Evolutionary conservation across 371 early-diverging fungal genomes (phyloP).

Genomic region (Haplosporangium sp.): DNA sequence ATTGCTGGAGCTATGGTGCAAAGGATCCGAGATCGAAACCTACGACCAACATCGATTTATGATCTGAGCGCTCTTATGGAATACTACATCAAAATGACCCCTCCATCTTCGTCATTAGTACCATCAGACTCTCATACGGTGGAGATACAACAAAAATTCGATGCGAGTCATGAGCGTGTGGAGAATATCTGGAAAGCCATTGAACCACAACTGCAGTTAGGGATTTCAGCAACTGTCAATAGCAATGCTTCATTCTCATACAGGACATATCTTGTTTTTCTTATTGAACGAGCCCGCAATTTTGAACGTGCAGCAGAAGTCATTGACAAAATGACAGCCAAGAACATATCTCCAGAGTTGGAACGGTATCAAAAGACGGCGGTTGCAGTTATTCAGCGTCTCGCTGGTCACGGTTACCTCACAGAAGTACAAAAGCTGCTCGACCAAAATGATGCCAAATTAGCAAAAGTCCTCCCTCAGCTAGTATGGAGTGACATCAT

Average conservation of each 20-base stretch:
- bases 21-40: slow-evolving; percentile 27
- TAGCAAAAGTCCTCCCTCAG: slow-evolving; percentile 27
- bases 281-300: slow-evolving; percentile 29
- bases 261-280: slow-evolving; percentile 36
- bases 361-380: slow-evolving; percentile 41
- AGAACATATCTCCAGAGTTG: slow-evolving; percentile 42
- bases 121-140: not conserved
- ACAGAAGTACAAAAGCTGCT: slow-evolving; percentile 43
- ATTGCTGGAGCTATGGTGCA: slow-evolving; percentile 50
- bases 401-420: slow-evolving; percentile 34
- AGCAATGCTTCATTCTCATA: slow-evolving; percentile 43
- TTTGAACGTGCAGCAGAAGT: slow-evolving; percentile 41
- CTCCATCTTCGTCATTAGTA: not conserved
- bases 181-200: slow-evolving; percentile 44
- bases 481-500: slow-evolving; percentile 39
- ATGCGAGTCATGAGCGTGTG: slow-evolving; percentile 24
- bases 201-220: slow-evolving; percentile 25
- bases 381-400: slow-evolving; percentile 2
- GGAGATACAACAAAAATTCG: not conserved
- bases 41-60: slow-evolving; percentile 39
- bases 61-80: slow-evolving; percentile 50
- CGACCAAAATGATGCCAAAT: slow-evolving; percentile 34
- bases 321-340: slow-evolving; percentile 41
- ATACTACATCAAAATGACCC: slow-evolving; percentile 42
- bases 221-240: slow-evolving; percentile 10